These are phyloP conservation scores for Plasmodium gonderi DNA, from an alignment of 169 alveolate genomes.

Conservation along the genomic window DNA sequence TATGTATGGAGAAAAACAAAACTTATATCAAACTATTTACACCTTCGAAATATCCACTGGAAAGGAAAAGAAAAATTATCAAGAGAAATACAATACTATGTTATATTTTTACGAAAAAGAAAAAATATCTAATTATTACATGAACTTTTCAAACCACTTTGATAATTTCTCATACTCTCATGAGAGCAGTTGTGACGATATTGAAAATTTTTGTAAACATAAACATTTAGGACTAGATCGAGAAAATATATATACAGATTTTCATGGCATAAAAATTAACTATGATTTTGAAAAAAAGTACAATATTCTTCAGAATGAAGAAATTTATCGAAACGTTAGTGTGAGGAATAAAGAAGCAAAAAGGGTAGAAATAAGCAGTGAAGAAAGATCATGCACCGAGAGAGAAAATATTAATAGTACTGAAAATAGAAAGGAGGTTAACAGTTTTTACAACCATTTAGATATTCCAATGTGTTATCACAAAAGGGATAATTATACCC, in stretches of 20 bases:
- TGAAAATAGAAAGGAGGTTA: not conserved
- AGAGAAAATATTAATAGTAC: not conserved
- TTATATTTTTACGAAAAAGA: conserved; percentile 11
- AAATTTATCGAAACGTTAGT: conserved; percentile 9
- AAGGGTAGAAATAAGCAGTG: too few species aligned
- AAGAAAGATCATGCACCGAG: not conserved
- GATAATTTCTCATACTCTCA: not conserved
- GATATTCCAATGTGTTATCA: not conserved
- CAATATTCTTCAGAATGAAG: conserved; percentile 1
- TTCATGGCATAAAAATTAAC: not conserved
- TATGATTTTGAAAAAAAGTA: not conserved
- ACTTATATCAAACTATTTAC: conserved; percentile 5
- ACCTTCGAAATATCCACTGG: not conserved
- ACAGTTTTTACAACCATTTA: not conserved
- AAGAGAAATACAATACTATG: not conserved
- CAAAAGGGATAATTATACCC: not conserved
- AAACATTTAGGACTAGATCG: not conserved
- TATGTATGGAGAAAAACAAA: not conserved
- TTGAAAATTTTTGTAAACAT: not conserved
- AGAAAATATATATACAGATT: not conserved
- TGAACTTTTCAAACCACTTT: not conserved
- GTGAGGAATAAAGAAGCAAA: not conserved
- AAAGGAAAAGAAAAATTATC: not conserved
- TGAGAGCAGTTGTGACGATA: not conserved
- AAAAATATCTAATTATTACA: not conserved